Percentiles rank a stretch among this genome's conserved stretches.
Evolutionary conservation across 352 stramenopile genomes (phyloP).

Genomic region (Globisporangium irregulare): DNA sequence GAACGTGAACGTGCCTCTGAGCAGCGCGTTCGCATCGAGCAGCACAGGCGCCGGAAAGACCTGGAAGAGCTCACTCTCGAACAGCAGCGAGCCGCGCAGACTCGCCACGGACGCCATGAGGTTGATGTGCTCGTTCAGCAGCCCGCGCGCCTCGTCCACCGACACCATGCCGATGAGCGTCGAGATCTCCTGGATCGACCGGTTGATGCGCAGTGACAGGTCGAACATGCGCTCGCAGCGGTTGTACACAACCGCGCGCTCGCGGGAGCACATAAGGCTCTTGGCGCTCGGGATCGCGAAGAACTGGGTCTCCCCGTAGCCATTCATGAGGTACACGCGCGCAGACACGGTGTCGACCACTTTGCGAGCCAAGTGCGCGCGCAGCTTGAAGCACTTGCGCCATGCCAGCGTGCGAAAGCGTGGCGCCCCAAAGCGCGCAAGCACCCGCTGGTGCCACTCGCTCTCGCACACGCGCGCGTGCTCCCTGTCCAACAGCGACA

Average conservation of each 20-base stretch:
- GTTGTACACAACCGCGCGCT: constrained; percentile 78
- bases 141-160: constrained; percentile 62
- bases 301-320: constrained; percentile 62
- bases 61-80: constrained; percentile 83
- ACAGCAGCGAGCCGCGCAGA: constrained; percentile 71
- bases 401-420: constrained; percentile 53
- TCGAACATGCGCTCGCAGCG: constrained; percentile 87
- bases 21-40: constrained; percentile 71
- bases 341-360: constrained; percentile 58
- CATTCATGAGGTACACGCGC: constrained; percentile 84
- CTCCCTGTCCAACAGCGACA: constrained; percentile 52
- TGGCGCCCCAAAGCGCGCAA: constrained; percentile 44
- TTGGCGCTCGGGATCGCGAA: constrained; percentile 51
- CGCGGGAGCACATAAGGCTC: constrained; percentile 73
- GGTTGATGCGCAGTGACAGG: constrained; percentile 83
- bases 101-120: constrained; percentile 80
- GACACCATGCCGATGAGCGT: constrained; percentile 79
- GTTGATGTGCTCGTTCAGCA: constrained; percentile 85
- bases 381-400: constrained; percentile 66
- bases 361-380: constrained; percentile 56
- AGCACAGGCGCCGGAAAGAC: constrained; percentile 81
- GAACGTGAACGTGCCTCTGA: constrained; percentile 64
- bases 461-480: constrained; percentile 40
- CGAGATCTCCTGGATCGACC: constrained; percentile 87
- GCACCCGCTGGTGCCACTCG: constrained; percentile 63